phyloP scores from a whole-genome alignment of 2,329 filamentous ascomycete species.

The Xylariales sp. region DNA sequence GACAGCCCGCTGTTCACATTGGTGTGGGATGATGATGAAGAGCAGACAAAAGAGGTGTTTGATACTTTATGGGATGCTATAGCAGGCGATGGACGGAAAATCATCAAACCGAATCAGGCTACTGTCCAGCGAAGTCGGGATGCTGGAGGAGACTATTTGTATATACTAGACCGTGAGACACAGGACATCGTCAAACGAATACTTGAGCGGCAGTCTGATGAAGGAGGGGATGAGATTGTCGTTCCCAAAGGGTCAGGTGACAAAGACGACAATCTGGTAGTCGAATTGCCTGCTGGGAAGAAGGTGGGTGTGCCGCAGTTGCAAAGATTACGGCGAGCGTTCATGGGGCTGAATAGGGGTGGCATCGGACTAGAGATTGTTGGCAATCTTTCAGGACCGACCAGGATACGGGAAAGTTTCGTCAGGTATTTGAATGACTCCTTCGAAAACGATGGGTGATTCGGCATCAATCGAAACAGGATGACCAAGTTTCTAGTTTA shows the following conservation, averaged over 20 bases:
- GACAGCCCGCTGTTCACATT: slow-evolving; percentile 79
- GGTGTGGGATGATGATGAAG: slow-evolving; percentile 67
- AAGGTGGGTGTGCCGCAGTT: slow-evolving; percentile 69
- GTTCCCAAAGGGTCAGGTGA: slow-evolving; percentile 33
- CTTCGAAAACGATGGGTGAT: slow-evolving; percentile 55
- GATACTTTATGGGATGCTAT: slow-evolving; percentile 72
- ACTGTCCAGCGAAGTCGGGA: slow-evolving; percentile 62
- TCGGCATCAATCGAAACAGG: no score
- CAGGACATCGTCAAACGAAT: slow-evolving; percentile 71
- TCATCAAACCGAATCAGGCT: slow-evolving; percentile 68
- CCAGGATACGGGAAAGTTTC: slow-evolving; percentile 57
- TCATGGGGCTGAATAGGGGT: slow-evolving; percentile 69
- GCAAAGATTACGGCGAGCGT: slow-evolving; percentile 73
- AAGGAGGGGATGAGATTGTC: slow-evolving; percentile 54
- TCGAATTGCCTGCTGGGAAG: slow-evolving; percentile 60
- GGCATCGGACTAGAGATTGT: slow-evolving; percentile 57
- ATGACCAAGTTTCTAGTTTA: no score
- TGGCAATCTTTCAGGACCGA: slow-evolving; percentile 44
- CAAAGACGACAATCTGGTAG: slow-evolving; percentile 44
- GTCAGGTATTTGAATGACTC: slow-evolving; percentile 63
- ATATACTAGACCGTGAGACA: slow-evolving; percentile 73
- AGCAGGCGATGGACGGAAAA: slow-evolving; percentile 57
- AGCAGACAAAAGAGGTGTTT: slow-evolving; percentile 51
- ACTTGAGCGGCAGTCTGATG: slow-evolving; percentile 63
- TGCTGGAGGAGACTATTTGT: slow-evolving; percentile 69